These are phyloP conservation scores for Rhododendron ovatum DNA, from an alignment of 148 eudicot species.

Conservation along the genomic window DNA sequence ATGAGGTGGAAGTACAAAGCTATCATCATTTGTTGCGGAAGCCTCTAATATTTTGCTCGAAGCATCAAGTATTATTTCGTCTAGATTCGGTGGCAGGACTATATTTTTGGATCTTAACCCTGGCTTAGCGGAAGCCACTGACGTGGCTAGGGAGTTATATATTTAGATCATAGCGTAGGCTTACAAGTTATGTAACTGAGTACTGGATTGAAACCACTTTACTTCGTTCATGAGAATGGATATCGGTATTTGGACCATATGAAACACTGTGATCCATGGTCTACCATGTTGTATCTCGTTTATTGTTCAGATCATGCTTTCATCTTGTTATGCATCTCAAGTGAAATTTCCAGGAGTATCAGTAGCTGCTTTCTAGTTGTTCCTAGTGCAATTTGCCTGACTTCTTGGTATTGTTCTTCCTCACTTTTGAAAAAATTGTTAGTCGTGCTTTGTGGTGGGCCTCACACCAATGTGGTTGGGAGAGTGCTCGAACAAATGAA, in stretches of 20 bases:
- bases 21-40: background rate
- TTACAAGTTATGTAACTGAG: background rate
- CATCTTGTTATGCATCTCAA: background rate
- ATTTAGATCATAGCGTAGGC: background rate
- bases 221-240: background rate
- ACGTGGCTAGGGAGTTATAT: background rate
- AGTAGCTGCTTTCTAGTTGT: background rate
- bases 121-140: background rate
- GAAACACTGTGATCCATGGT: background rate
- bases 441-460: background rate
- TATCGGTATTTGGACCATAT: background rate
- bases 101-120: background rate
- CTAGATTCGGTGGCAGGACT: background rate
- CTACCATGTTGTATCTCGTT: no score
- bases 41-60: background rate
- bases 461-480: no score
- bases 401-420: background rate
- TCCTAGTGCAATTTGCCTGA: background rate
- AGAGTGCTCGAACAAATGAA: no score
- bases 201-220: background rate
- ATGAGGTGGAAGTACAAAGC: conserved; percentile 1
- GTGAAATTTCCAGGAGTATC: background rate
- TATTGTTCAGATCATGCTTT: background rate
- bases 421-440: background rate
- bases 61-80: background rate